Evolutionary conservation across 108 stramenopile species (phyloP).

Genomic region (Stephanodiscus triporus): DNA sequence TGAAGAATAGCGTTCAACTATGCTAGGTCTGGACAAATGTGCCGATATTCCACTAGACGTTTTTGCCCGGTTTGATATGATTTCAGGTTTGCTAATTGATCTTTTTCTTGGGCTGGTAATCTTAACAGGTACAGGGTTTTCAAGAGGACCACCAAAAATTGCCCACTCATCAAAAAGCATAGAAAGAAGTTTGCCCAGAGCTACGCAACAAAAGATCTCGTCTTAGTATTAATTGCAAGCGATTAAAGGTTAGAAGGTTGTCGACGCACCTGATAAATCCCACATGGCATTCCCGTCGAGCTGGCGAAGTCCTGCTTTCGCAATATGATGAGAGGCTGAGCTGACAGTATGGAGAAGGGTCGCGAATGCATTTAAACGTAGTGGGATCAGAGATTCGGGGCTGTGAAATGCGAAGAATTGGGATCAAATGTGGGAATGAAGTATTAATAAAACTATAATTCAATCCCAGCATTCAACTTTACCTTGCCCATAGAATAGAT

Average conservation of each 20-base stretch:
- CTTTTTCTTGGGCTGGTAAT: slow-evolving; percentile 9
- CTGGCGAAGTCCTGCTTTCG: slow-evolving; percentile 71
- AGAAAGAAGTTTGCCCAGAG: slow-evolving; percentile 54
- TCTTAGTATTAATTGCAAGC: neutral
- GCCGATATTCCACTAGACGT: slow-evolving; percentile 2
- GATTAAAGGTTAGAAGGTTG: neutral
- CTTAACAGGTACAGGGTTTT: slow-evolving; percentile 8
- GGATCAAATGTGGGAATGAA: slow-evolving; percentile 1
- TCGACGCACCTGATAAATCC: slow-evolving; percentile 49
- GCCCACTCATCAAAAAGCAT: slow-evolving; percentile 72
- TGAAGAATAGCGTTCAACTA: slow-evolving; percentile 46
- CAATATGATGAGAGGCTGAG: slow-evolving; percentile 62
- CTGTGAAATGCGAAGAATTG: slow-evolving; percentile 13
- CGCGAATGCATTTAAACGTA: slow-evolving; percentile 84
- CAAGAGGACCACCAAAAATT: slow-evolving; percentile 42
- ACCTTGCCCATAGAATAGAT: slow-evolving; percentile 74
- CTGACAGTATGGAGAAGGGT: slow-evolving; percentile 67
- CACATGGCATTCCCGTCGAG: slow-evolving; percentile 74
- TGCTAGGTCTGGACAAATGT: slow-evolving; percentile 2
- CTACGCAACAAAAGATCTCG: neutral
- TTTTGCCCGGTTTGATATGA: slow-evolving; percentile 27
- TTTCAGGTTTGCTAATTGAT: slow-evolving; percentile 22
- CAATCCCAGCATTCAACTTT: neutral
- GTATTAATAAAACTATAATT: neutral
- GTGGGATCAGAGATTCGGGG: slow-evolving; percentile 70